Base-by-base conservation (phyloP, 108 stramenopile species). In the Conticribra weissflogii region DNA sequence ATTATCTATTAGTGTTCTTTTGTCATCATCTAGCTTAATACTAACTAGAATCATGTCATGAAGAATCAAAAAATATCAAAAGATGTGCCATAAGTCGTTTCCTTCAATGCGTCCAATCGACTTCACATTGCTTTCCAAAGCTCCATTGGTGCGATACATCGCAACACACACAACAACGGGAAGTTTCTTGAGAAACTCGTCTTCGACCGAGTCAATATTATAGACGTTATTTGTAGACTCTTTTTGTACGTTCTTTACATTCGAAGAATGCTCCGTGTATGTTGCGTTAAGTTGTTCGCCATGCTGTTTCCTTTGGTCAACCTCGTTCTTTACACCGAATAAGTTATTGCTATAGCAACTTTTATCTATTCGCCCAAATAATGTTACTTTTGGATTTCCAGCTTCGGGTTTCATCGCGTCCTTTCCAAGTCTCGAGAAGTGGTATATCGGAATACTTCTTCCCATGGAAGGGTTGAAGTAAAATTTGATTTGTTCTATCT, bases 81-180 rank as follows among this genome's bases (percentile, higher is more conserved):
- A 80, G 54, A 96, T 88, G 41, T 93, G 91, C 91, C 92, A 96
- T 18, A 96, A 59, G 75, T 87, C 69, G 36, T 81, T 50, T 2
- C 95, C 95, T 72, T 96, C 95, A 23, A 36, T 62, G 31, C 95
- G 62, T n/a, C 81, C 85, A 66, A 93, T 90, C 17, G 58, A 69
- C 16, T 66, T 41, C 2, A 93, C 92, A 73, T 96, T 96, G 41
- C 74, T 68, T 64, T 96, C 95, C 46, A 96, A 63, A 9, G 78
- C 90, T 22, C 95, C 95, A 59, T 82, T 85, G 3, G 92, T 92
- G 32, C 95, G 81, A 57, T 92, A 92, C 89, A 96, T 90, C 34
- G 95, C 90, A 15, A 96, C 95, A 59, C 95, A 93, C 8, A 91
- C 87, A 44, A 93, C 89, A 16, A 96, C 95, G 8, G 95, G 95